These are phyloP conservation scores for Cyphellophora europaea DNA, from an alignment of 2,329 filamentous ascomycete species.

Conservation along the genomic window DNA sequence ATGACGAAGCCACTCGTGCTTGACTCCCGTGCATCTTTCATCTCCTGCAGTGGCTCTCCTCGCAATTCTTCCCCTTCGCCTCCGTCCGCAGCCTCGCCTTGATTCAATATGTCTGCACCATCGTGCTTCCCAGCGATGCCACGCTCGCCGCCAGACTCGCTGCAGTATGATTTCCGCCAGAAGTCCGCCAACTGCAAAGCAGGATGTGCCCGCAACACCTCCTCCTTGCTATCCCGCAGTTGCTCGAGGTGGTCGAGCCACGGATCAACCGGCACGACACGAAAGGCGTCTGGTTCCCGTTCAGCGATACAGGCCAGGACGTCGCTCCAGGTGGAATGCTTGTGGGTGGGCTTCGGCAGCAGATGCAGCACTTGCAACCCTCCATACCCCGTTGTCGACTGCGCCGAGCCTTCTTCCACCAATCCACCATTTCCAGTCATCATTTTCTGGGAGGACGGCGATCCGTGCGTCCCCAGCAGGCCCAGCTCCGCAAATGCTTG, in stretches of 20 bases:
- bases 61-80: not conserved
- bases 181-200: constrained; percentile 38
- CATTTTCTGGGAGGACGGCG: too few relatives aligned
- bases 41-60: not conserved
- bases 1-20: not conserved
- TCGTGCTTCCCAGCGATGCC: too few relatives aligned
- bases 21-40: not conserved
- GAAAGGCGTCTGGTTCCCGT: constrained; percentile 12
- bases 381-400: constrained; percentile 7
- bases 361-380: not conserved
- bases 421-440: too few relatives aligned
- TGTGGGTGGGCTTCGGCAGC: constrained; percentile 14
- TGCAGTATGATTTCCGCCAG: constrained; percentile 41
- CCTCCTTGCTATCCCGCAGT: constrained; percentile 8
- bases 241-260: constrained; percentile 35
- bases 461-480: not conserved
- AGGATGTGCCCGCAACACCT: constrained; percentile 28
- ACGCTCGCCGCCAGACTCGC: too few relatives aligned
- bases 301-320: not conserved
- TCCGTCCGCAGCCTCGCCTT: not conserved
- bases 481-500: constrained; percentile 22
- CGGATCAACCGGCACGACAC: constrained; percentile 30
- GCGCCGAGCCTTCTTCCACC: not conserved
- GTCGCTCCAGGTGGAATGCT: constrained; percentile 8
- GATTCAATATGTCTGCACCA: constrained; percentile 9